A percentile compares a stretch with the other conserved stretches of the same genome.
Evolutionary conservation across 176 grass and related monocot genomes (phyloP).

Genomic region (Saccharum officinarum): DNA sequence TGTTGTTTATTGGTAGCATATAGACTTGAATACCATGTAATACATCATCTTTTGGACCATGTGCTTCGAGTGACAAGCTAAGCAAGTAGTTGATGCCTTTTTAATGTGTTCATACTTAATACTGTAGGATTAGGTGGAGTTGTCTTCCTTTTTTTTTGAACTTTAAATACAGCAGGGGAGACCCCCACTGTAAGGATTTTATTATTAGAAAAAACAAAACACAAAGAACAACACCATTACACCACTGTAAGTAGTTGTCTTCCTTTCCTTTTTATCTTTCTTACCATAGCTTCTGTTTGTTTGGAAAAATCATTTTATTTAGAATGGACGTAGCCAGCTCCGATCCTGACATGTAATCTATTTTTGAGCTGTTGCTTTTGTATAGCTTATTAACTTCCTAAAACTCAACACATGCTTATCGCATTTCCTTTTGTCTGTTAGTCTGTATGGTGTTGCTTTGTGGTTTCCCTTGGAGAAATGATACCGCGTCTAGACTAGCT

Average conservation of each 20-base stretch:
- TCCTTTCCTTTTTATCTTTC: neutral
- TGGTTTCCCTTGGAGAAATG: neutral
- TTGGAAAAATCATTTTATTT: neutral
- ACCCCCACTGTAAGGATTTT: too few relatives aligned
- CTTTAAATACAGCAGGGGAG: too few relatives aligned
- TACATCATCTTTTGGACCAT: neutral
- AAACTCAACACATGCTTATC: neutral
- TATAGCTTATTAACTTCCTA: neutral
- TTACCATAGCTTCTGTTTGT: neutral
- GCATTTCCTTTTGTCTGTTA: neutral
- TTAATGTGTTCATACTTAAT: neutral
- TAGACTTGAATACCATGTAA: neutral
- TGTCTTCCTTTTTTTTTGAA: neutral
- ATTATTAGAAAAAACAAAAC: too few relatives aligned
- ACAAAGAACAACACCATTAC: too few relatives aligned
- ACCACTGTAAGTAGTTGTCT: neutral
- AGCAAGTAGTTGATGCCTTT: neutral
- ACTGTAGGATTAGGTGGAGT: neutral
- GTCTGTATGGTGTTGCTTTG: constrained; percentile 13
- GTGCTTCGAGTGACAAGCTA: neutral
- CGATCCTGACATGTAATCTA: neutral
- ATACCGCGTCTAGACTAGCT: neutral
- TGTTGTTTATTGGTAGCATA: neutral
- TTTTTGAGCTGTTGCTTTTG: neutral
- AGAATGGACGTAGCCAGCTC: neutral